Evolutionary conservation across 495 filamentous ascomycete species (phyloP), one percentile per base, ranked within the genome.

Genomic region (Penicillium canariense): DNA sequence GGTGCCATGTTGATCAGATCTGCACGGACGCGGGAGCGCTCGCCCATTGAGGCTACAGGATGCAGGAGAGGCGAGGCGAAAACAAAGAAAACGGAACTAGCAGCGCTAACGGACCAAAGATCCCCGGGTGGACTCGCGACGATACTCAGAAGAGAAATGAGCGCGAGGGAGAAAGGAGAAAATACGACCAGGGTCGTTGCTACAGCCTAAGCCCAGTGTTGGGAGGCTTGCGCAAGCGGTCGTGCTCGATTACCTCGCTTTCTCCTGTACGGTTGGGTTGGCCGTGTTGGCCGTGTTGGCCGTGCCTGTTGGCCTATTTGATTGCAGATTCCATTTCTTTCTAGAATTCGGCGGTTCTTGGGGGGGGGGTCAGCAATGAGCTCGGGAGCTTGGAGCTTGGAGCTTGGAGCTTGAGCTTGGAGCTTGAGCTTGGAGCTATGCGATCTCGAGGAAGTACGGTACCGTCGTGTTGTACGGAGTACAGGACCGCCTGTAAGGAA

Each of bases 1-100:
- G 49, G 53, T 48, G 50, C 50, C 62, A 63, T 58, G 63, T 61
- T 64, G 61, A 67, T 65, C 64, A 52, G 61, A 67, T 67, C 64
- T 67, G 61, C 64, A 65, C 64, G 57, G 60, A 61, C 55, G 52
- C 60, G 63, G 63, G 62, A 52, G 50, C 60, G 56, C 49, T 52
- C 56, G 51, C 30, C 43, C 39, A 55, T 50, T 27, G 44, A 55
- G 53, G 53, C 38, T 31, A 34, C 20, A 12, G 38, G 22, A n/a
- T 42, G 38, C 38, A 42, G 22, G 20, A 42, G 10, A 25, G 25
- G 38, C 18, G 44, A 28, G 34, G 23, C 6, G 28, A 48, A 9
- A 49, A 42, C n/a, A 34, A 52, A 28, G 32, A 35, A 48, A 18
- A 10, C 2, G n/a, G 18, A 25, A 35, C 22, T 5, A 34, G 7